Evolutionary conservation across 1,139 yeast genomes (phyloP).

Genomic region (Debaryomycetaceae sp.): DNA sequence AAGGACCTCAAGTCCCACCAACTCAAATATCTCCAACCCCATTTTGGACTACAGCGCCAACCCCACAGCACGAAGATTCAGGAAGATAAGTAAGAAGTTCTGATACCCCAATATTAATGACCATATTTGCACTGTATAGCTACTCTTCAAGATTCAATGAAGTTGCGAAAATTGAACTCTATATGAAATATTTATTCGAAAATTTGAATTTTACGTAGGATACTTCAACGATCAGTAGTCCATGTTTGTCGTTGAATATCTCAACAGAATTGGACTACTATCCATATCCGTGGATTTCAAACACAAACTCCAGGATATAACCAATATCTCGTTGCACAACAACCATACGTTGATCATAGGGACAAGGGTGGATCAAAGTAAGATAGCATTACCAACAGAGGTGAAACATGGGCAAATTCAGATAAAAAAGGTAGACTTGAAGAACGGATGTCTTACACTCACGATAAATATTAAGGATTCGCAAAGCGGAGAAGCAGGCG

Average conservation of each 20-base stretch:
- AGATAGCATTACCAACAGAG: constrained; percentile 4
- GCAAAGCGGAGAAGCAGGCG: not conserved
- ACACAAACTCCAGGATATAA: constrained; percentile 9
- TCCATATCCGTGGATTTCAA: constrained; percentile 24
- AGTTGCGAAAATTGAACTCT: not conserved
- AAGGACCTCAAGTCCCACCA: not conserved
- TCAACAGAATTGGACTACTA: constrained; percentile 36
- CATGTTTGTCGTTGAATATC: constrained; percentile 37
- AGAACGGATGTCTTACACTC: constrained; percentile 2
- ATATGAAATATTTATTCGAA: too few species aligned
- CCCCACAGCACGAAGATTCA: not conserved
- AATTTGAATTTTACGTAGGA: too few species aligned
- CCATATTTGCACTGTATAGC: not conserved
- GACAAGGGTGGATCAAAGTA: not conserved
- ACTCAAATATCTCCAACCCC: constrained; percentile 2
- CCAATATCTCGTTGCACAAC: constrained; percentile 1
- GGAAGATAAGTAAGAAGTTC: not conserved
- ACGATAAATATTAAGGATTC: constrained; percentile 1
- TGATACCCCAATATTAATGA: not conserved
- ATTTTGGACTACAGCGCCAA: not conserved
- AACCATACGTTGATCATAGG: constrained; percentile 1
- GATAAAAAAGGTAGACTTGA: constrained; percentile 3
- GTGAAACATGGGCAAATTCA: constrained; percentile 2
- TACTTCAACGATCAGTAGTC: not conserved
- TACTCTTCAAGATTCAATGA: not conserved